A percentile compares a stretch with the other conserved stretches of the same genome.
Conservation (phyloP, 306 rosid species). For the Lathyrus tuberosus region DNA sequence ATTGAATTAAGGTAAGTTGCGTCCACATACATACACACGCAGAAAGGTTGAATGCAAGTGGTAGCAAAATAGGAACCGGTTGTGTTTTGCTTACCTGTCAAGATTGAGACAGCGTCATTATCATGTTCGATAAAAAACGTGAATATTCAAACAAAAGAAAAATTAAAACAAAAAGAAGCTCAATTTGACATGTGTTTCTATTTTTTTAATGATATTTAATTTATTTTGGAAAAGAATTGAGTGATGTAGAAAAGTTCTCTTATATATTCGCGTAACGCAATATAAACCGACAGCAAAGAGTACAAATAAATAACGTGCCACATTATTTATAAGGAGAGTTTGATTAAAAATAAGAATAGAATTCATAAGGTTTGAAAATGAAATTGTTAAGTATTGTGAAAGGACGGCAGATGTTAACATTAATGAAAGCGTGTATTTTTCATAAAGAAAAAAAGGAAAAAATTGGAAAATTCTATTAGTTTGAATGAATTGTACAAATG, state of each 20-base stretch:
- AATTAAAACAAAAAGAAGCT: background rate
- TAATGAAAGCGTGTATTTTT: too few species aligned
- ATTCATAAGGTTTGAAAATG: too few species aligned
- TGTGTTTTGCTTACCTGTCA: conserved; percentile 11
- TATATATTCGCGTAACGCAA: background rate
- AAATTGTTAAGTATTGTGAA: too few species aligned
- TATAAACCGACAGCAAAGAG: background rate
- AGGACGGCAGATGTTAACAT: too few species aligned
- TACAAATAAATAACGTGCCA: background rate
- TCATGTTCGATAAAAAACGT: background rate
- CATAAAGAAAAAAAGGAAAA: too few species aligned
- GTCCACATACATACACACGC: background rate
- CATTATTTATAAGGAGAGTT: too few species aligned
- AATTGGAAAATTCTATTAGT: too few species aligned
- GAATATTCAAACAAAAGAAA: background rate
- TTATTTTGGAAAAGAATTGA: background rate
- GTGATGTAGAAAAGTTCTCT: background rate
- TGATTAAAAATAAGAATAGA: too few species aligned
- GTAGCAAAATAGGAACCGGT: background rate
- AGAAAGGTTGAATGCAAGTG: background rate
- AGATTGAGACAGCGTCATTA: background rate
- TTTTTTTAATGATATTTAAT: too few species aligned
- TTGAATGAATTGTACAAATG: too few species aligned
- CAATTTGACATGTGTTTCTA: background rate
- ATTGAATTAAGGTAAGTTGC: background rate